Evolutionary conservation across 2,329 filamentous ascomycete genomes (phyloP).

Genomic region (Cercospora canescens): DNA sequence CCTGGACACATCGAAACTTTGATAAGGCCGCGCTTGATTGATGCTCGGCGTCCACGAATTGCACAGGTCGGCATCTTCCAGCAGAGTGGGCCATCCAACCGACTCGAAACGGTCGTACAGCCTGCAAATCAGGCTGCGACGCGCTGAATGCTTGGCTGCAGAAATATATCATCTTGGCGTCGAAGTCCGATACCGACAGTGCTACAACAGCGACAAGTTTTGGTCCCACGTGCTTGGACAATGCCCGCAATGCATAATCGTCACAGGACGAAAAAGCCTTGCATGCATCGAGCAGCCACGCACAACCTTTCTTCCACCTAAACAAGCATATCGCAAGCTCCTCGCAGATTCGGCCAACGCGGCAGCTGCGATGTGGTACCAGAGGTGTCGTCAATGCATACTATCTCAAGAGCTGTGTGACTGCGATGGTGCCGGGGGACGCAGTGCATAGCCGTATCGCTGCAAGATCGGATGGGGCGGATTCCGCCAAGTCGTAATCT

Average conservation of each 20-base stretch:
- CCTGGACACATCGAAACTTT: neutral
- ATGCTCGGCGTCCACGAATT: neutral
- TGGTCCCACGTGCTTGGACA: conserved; percentile 17
- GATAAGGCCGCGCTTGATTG: neutral
- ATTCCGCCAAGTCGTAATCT: neutral
- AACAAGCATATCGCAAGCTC: neutral
- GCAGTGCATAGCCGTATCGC: conserved; percentile 6
- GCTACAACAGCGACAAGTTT: neutral
- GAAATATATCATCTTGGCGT: neutral
- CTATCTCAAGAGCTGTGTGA: neutral
- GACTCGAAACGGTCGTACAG: neutral
- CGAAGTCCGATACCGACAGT: neutral
- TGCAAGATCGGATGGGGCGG: conserved; percentile 2
- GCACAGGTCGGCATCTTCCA: neutral
- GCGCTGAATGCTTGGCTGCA: conserved; percentile 4
- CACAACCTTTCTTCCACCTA: conserved; percentile 8
- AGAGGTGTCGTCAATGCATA: conserved; percentile 2
- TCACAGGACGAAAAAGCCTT: neutral
- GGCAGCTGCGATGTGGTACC: conserved; percentile 5
- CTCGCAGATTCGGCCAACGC: neutral
- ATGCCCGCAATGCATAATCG: conserved; percentile 18
- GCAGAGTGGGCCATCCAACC: neutral
- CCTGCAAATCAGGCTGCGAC: neutral
- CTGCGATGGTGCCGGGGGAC: neutral
- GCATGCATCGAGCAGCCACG: conserved; percentile 1